Percentiles rank a stretch among this genome's conserved stretches.
Evolutionary conservation across 1,139 yeast species (phyloP).

Genomic region (Yamadazyma diospyri): DNA sequence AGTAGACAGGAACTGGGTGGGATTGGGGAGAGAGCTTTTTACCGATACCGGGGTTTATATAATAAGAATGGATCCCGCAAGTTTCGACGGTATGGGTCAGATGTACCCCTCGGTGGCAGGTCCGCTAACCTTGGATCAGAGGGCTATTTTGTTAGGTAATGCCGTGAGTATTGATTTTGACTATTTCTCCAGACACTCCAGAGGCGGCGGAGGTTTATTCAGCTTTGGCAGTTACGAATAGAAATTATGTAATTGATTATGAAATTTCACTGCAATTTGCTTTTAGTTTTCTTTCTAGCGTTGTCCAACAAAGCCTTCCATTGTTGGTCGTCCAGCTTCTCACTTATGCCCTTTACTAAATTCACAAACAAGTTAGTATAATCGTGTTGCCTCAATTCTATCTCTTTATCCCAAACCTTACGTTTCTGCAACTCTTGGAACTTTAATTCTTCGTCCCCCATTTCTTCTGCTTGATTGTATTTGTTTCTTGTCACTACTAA

Average conservation of each 20-base stretch:
- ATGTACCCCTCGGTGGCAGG: constrained; percentile 40
- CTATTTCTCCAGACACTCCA: constrained; percentile 85
- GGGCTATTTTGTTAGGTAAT: constrained; percentile 81
- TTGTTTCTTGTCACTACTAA: constrained; percentile 55
- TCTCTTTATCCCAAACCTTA: constrained; percentile 38
- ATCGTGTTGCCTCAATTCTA: constrained; percentile 52
- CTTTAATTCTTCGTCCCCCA: constrained; percentile 34
- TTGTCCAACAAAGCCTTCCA: constrained; percentile 38
- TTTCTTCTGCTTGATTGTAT: constrained; percentile 31
- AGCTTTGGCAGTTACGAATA: constrained; percentile 36
- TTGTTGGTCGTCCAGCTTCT: constrained; percentile 36
- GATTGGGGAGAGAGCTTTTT: constrained; percentile 84
- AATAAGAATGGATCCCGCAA: constrained; percentile 73
- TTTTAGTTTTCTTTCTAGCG: constrained; percentile 22
- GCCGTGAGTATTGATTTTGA: constrained; percentile 94
- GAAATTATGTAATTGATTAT: constrained; percentile 1
- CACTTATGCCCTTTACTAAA: constrained; percentile 39
- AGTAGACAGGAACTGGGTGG: constrained; percentile 93
- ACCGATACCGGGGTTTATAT: constrained; percentile 94
- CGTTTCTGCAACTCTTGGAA: constrained; percentile 32
- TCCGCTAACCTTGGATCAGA: constrained; percentile 67
- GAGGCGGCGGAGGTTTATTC: constrained; percentile 45
- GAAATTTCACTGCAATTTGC: background rate
- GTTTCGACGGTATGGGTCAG: constrained; percentile 49
- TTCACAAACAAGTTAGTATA: constrained; percentile 51